Conservation (phyloP, 2,329 filamentous ascomycete genomes). For the Helotiales sp. region DNA sequence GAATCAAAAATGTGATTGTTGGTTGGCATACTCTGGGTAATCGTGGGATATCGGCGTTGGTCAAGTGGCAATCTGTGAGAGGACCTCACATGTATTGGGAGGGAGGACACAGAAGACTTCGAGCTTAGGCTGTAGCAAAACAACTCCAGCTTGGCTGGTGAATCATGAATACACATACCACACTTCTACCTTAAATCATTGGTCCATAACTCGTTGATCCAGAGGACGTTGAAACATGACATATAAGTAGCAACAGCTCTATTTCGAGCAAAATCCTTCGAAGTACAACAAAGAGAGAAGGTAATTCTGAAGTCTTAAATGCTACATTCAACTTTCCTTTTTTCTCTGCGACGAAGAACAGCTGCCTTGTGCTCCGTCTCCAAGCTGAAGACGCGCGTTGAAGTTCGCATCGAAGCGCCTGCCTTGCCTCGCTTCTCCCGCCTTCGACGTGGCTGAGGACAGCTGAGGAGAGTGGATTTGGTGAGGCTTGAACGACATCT, state of each 20-base stretch:
- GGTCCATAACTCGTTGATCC: background rate
- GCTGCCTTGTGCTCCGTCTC: background rate
- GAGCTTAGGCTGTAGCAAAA: background rate
- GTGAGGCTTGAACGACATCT: conserved; percentile 20
- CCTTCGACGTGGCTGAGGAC: conserved; percentile 25
- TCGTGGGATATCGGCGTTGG: background rate
- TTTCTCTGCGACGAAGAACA: too few relatives aligned
- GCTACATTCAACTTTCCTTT: too few relatives aligned
- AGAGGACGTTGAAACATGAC: background rate
- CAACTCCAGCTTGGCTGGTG: background rate
- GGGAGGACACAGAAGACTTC: background rate
- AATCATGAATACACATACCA: background rate
- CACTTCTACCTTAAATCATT: background rate
- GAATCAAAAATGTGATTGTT: conserved; percentile 4
- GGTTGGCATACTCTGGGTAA: background rate
- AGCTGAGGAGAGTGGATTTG: background rate
- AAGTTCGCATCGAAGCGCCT: conserved; percentile 11
- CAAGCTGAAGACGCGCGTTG: conserved; percentile 1
- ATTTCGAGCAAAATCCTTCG: background rate
- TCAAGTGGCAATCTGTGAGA: background rate
- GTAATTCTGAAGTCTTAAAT: too few relatives aligned
- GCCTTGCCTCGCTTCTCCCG: conserved; percentile 1
- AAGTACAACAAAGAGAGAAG: background rate
- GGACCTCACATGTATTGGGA: background rate
- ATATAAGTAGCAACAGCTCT: background rate